phyloP scores from a whole-genome alignment of 345 rosid genomes.

The Salix purpurea region DNA sequence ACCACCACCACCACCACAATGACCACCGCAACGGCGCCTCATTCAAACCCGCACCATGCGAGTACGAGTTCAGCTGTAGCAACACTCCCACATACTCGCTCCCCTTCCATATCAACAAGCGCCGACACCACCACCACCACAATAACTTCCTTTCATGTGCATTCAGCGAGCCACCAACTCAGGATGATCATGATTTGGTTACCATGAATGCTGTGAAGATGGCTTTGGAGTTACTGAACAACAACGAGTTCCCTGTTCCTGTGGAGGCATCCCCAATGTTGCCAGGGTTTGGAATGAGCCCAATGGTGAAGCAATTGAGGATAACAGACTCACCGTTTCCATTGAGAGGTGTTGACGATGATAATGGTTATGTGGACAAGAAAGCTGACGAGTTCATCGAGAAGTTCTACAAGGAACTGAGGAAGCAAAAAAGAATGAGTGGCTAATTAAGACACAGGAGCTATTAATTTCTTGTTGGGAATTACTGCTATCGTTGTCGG shows the following conservation, averaged over 20 bases:
- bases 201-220: slow-evolving; percentile 42
- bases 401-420: slow-evolving; percentile 66
- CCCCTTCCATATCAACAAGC: slow-evolving; percentile 34
- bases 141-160: slow-evolving; percentile 52
- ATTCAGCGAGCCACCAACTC: slow-evolving; percentile 53
- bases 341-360: slow-evolving; percentile 48
- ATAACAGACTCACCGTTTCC: slow-evolving; percentile 96
- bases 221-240: slow-evolving; percentile 57
- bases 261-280: slow-evolving; percentile 62
- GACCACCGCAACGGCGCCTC: slow-evolving; percentile 10
- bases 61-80: slow-evolving; percentile 96
- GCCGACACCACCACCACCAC: slow-evolving; percentile 24
- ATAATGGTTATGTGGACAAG: slow-evolving; percentile 49
- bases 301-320: slow-evolving; percentile 69
- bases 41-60: slow-evolving; percentile 17
- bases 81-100: slow-evolving; percentile 64
- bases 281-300: slow-evolving; percentile 82
- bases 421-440: slow-evolving; percentile 40
- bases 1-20: slow-evolving; percentile 39
- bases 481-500: neutral
- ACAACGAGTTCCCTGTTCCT: slow-evolving; percentile 14
- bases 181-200: slow-evolving; percentile 40
- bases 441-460: neutral
- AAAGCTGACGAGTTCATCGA: slow-evolving; percentile 84
- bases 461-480: neutral